Conservation (phyloP, 345 rosid species). For the Heritiera littoralis region DNA sequence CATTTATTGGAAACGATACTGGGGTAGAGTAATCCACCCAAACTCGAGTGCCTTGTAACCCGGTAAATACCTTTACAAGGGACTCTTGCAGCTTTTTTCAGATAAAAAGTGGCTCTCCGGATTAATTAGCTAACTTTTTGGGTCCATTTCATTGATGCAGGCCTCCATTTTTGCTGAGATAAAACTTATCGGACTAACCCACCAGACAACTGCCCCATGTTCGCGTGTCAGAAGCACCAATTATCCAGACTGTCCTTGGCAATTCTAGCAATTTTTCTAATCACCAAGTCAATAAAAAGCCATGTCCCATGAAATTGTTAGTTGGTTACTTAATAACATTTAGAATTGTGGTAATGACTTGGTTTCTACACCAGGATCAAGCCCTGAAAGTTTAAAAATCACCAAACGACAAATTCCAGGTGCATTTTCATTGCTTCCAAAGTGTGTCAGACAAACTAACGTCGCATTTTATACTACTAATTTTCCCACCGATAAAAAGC, state of each 20-base stretch:
- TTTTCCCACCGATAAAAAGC: background rate
- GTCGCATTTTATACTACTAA: background rate
- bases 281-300: background rate
- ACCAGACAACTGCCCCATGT: background rate
- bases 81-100: conserved; percentile 34
- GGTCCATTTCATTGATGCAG: conserved; percentile 18
- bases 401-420: background rate
- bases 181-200: conserved; percentile 16
- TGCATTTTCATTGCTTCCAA: background rate
- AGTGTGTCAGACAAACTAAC: background rate
- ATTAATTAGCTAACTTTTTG: conserved; percentile 14
- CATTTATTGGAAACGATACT: conserved; percentile 4
- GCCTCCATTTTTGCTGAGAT: background rate
- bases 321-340: background rate
- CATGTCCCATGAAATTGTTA: background rate
- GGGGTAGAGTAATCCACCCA: conserved; percentile 1
- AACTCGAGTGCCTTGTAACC: conserved; percentile 2
- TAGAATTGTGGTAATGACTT: background rate
- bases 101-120: background rate
- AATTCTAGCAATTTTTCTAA: background rate
- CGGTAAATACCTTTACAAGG: conserved; percentile 3
- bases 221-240: background rate
- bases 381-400: background rate
- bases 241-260: background rate
- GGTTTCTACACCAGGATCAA: background rate